Evolutionary conservation across 345 rosid species (phyloP), one percentile per base, ranked within the genome.

Genomic region (Corchorus olitorius): DNA sequence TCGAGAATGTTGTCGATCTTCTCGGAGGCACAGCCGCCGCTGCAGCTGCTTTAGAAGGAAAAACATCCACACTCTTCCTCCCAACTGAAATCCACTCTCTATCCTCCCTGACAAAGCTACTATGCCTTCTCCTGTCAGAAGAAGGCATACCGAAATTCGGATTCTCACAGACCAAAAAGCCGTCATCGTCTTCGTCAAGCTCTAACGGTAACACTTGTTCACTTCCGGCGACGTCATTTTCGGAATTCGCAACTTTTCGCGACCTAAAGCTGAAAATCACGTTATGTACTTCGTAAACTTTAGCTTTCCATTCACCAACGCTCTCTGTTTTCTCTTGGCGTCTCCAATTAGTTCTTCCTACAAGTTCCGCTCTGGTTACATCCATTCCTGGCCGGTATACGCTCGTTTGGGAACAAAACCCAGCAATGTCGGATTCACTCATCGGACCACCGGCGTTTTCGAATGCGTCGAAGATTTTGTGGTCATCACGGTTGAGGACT

Each of bases 331-430:
- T 93, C 78, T 87, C 93, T 46, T 93, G 94, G 50, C 97, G 81
- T 70, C 94, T 81, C 99, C 99, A 96, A 39, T 89, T 96, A 13
- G 85, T 93, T 64, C 91, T 82, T 49, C 87, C 87, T 0, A 93
- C 93, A 45, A 93, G 89, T 80, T 89, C 87, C 3, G 98, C 97
- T 66, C 82, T 89, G 4, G 98, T 92, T n/a, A 96, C 97, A 77
- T 96, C 98, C 90, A 96, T 92, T n/a, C 97, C 99, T 0, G 99
- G 98, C 4, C 98, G 85, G 82, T 89, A 86, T 7, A 96, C 89
- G 83, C 89, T 91, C 8, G 94, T 86, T 67, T 93, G 94, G 2
- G 92, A 82, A 76, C 89, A 87, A 81, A 89, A 87, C 5, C 86
- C 86, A 11, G 88, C 82, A 54, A 90, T 77, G 9, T 92, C 98